phyloP scores from a whole-genome alignment of 805 yeast species.

The Kodamaea neixiangensis region DNA sequence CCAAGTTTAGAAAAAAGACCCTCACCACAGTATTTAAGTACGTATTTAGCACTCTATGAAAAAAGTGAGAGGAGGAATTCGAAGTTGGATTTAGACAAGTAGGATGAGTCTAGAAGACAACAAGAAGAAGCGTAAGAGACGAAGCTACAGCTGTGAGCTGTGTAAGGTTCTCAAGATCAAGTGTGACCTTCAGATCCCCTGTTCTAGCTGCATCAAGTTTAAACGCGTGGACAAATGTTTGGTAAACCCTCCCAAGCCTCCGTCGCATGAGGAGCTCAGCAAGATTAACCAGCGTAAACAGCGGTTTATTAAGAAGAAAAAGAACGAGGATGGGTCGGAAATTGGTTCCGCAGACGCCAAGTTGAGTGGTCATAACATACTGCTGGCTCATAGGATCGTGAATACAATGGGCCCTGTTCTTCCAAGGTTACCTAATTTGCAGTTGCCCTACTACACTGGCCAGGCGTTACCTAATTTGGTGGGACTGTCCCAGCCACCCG shows the following conservation, averaged over 20 bases:
- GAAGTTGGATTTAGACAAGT: not conserved
- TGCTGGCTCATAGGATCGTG: conserved; percentile 3
- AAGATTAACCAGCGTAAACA: conserved; percentile 32
- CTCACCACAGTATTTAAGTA: not conserved
- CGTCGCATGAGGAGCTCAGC: conserved; percentile 38
- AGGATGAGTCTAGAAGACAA: conserved; percentile 4
- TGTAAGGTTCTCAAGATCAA: conserved; percentile 55
- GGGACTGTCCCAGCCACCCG: not conserved
- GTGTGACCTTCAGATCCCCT: conserved; percentile 52
- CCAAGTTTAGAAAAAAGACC: not conserved
- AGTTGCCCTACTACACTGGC: not conserved
- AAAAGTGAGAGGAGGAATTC: not conserved
- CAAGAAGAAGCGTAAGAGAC: conserved; percentile 39
- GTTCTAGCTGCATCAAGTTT: conserved; percentile 45
- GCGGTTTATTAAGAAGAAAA: conserved; percentile 16
- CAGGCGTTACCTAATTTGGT: not conserved
- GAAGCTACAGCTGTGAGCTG: conserved; percentile 59
- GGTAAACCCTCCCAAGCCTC: conserved; percentile 46
- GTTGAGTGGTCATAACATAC: not conserved
- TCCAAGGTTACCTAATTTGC: conserved; percentile 4
- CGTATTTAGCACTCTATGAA: not conserved
- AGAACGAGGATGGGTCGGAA: not conserved
- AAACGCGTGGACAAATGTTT: conserved; percentile 41
- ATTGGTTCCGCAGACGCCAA: not conserved
- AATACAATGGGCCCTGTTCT: conserved; percentile 1